Percentiles rank a stretch among this genome's conserved stretches.
These are phyloP conservation scores for Saccharomycopsis guyanensis DNA, from an alignment of 805 yeast species.

Conservation along the genomic window DNA sequence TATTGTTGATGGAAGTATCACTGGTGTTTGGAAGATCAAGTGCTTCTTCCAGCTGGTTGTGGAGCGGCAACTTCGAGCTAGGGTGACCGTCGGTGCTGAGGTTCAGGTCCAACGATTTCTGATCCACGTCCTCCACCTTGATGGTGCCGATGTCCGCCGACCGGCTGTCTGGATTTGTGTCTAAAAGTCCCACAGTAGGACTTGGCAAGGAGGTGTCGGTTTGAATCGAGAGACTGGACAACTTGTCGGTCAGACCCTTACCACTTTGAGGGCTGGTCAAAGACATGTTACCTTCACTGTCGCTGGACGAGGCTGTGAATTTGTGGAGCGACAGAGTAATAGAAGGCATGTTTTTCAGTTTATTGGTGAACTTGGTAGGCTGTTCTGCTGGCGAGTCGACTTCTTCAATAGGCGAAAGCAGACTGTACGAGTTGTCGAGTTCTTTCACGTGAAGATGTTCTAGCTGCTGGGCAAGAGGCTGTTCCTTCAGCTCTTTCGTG, in stretches of 20 bases:
- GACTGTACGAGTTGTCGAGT: not conserved
- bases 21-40: not conserved
- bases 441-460: not conserved
- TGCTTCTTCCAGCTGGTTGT: no score
- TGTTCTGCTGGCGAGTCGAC: slow-evolving; percentile 14
- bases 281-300: not conserved
- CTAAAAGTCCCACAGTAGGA: not conserved
- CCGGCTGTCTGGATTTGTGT: not conserved
- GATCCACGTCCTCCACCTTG: not conserved
- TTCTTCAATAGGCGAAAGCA: slow-evolving; percentile 19
- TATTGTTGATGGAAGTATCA: slow-evolving; percentile 2
- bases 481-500: not conserved
- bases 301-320: slow-evolving; percentile 1
- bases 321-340: slow-evolving; percentile 8
- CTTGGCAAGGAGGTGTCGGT: slow-evolving; percentile 9
- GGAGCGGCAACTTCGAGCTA: no score
- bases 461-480: not conserved
- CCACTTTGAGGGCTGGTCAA: not conserved
- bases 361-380: not conserved
- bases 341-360: slow-evolving; percentile 8
- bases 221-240: not conserved
- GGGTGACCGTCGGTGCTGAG: no score
- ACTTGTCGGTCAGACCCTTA: not conserved
- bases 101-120: not conserved
- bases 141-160: no score